Evolutionary conservation across 805 yeast species (phyloP).

Genomic region (Saturnispora zaruensis): DNA sequence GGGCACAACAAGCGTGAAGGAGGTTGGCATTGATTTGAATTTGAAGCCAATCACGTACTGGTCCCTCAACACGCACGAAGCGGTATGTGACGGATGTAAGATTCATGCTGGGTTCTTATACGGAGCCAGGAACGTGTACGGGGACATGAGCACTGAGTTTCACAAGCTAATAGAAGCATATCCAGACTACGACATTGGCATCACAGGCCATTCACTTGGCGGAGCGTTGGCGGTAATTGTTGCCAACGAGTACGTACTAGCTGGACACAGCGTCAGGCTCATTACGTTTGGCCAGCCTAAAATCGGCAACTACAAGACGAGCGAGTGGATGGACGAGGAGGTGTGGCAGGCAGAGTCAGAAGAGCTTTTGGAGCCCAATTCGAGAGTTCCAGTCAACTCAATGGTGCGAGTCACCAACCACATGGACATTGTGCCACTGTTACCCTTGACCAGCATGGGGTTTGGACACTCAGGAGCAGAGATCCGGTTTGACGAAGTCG

Average conservation of each 20-base stretch:
- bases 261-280: conserved; percentile 48
- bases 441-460: conserved; percentile 43
- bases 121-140: conserved; percentile 36
- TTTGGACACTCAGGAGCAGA: conserved; percentile 43
- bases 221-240: conserved; percentile 60
- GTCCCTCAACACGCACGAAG: conserved; percentile 14
- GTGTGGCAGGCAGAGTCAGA: conserved; percentile 28
- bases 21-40: conserved; percentile 54
- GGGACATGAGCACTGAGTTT: conserved; percentile 31
- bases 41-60: conserved; percentile 38
- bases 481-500: conserved; percentile 33
- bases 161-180: conserved; percentile 27
- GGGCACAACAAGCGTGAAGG: conserved; percentile 54
- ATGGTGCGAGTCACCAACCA: conserved; percentile 48
- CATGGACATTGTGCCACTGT: conserved; percentile 49
- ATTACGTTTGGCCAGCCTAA: conserved; percentile 59
- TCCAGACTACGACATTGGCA: conserved; percentile 42
- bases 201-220: conserved; percentile 63
- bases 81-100: conserved; percentile 40
- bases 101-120: conserved; percentile 60
- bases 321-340: conserved; percentile 40
- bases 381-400: conserved; percentile 27
- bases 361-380: conserved; percentile 10
- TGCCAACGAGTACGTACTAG: conserved; percentile 50
- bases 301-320: conserved; percentile 46